Evolutionary conservation across 345 rosid species (phyloP), one percentile per base, ranked within the genome.

Genomic region (Brassica incana): DNA sequence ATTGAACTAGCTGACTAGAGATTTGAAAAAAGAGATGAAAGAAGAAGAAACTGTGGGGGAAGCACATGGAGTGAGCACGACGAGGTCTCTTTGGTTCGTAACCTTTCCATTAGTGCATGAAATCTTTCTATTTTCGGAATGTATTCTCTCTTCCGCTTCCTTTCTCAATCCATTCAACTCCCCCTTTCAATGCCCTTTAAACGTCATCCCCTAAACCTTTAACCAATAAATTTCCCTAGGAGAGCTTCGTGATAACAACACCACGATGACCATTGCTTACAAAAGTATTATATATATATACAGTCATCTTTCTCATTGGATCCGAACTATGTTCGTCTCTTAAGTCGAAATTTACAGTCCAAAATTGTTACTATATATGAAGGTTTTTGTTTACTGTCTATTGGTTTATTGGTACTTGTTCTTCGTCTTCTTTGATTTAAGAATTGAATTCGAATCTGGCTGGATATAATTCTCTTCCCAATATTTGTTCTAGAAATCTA

Each of bases 51-150:
- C 30, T 14, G 38, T 12, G 58, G 58, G 5, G 33, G 54, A 72
- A 75, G 80, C 97, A 92, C 88, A 87, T 92, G 98, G 56, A 72
- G 87, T 74, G 78, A 79, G 75, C 61, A 85, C 33, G 74, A 79
- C 84, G 76, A 75, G 85, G 80, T 62, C 80, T 84, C 88, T 64
- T 93, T 81, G 81, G 78, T 83, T 80, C 30, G 81, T 64, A 89
- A 83, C 65, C 77, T 40, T 69, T 62, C 81, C 65, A 36, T 66
- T 11, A 25, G 6, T 36, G 4, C 25, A 70, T 81, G 67, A 65
- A 77, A 56, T 5, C 79, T 78, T 90, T 14, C 97, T 43, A 85
- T 40, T 83, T 87, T 29, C 84, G 92, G 97, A 85, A 90, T 72
- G 87, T 76, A 77, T 48, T 32, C 67, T 54, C 68, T 75, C 72